Evolutionary conservation across 306 rosid genomes (phyloP), one percentile per base, ranked within the genome.

Genomic region (Vigna reflexopilosa): DNA sequence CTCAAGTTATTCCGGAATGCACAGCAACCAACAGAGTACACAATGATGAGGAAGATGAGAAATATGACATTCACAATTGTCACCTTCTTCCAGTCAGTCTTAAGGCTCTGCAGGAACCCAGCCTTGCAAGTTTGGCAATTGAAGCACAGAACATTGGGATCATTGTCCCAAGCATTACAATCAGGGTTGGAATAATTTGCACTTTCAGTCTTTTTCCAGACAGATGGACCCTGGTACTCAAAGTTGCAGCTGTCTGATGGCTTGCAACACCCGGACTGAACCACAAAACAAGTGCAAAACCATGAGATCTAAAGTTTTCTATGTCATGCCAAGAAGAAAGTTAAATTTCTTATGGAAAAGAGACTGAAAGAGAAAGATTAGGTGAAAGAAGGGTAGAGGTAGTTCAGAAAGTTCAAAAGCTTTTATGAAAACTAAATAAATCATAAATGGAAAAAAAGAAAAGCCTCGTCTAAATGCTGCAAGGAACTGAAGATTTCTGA

Each of bases 221-320:
- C 8, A 0, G 84, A 83, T n/a, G 97, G 92, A 24, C 65, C 36
- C 19, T 2, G 67, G 67, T 87, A 92, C 6, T 15, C 17, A 11
- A 84, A 92, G 3, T 64, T 45, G 7, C 97, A 92, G 45, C 73
- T 86, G 40, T 81, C 73, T 1, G 96, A 24, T 59, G 97, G 97
- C 85, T 90, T 92, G 62, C 97, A 92, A 82, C 97, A 92, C 66
- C 97, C 97, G 40, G 96, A 83, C 97, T 90, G 73, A 59, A 68
- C 44, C 73, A 59, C 9, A 69, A 17, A 19, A 66, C 45, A 65
- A 15, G 38, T 11, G 28, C 20, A 75, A 61, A 49, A 51, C 14
- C 57, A 24, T 44, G 14, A 40, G 45, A 7, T 12, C 45, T 40
- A 50, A 15, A 49, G 16, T 50, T 50, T 50, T 50, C 9, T 0